Conservation (phyloP, 345 rosid species). For the Mercurialis annua region DNA sequence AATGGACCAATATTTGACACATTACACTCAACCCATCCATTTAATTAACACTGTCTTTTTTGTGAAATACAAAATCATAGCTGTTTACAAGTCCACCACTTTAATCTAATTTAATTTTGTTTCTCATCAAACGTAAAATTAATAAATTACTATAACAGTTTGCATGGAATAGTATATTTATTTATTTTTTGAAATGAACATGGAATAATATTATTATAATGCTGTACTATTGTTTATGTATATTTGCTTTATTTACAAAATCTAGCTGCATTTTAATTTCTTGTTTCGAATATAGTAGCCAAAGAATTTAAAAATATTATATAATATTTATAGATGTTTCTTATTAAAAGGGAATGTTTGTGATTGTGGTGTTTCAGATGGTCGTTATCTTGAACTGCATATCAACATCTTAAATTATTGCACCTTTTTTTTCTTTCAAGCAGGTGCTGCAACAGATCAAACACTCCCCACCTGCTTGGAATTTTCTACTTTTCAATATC, state of each 20-base stretch:
- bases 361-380: conserved; percentile 35
- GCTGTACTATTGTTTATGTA: too few species aligned
- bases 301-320: background rate
- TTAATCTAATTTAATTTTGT: background rate
- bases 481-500: conserved; percentile 11
- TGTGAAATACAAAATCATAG: background rate
- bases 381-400: conserved; percentile 34
- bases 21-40: background rate
- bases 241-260: too few species aligned
- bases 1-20: conserved; percentile 3
- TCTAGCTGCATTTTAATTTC: background rate
- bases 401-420: conserved; percentile 24
- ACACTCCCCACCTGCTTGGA: conserved; percentile 24
- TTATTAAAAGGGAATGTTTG: conserved; percentile 28
- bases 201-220: too few species aligned
- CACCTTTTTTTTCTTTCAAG: background rate
- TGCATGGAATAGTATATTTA: too few species aligned
- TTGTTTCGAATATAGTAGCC: background rate
- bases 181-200: too few species aligned
- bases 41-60: too few species aligned
- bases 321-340: conserved; percentile 23
- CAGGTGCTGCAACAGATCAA: conserved; percentile 7
- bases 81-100: background rate
- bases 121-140: background rate
- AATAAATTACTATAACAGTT: too few species aligned